A percentile compares a stretch with the other conserved stretches of the same genome.
phyloP scores from a whole-genome alignment of 768 basidiomycete genomes.

The Tricholoma furcatifolium region DNA sequence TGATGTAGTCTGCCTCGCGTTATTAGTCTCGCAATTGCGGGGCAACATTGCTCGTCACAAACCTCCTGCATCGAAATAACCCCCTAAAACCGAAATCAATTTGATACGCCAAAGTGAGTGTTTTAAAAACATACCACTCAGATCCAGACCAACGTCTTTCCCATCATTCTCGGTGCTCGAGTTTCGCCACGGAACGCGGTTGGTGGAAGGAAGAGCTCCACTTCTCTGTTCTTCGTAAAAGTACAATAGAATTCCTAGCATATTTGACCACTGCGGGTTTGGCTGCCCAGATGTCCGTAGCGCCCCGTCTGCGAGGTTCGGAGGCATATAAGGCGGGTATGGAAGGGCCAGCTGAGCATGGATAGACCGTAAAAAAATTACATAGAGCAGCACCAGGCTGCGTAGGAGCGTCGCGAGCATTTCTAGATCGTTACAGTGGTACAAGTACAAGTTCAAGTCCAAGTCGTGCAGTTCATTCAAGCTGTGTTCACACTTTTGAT shows the following conservation, averaged over 20 bases:
- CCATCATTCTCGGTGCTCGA: slow-evolving; percentile 79
- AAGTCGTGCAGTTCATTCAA: not conserved
- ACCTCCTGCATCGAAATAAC: slow-evolving; percentile 95
- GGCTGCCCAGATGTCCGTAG: slow-evolving; percentile 45
- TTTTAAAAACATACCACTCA: slow-evolving; percentile 49
- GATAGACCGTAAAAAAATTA: slow-evolving; percentile 22
- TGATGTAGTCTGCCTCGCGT: slow-evolving; percentile 69
- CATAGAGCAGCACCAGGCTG: slow-evolving; percentile 18
- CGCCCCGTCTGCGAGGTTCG: slow-evolving; percentile 55
- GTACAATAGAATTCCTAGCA: slow-evolving; percentile 79
- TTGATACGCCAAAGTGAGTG: not conserved
- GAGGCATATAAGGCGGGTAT: slow-evolving; percentile 62
- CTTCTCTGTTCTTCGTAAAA: slow-evolving; percentile 94
- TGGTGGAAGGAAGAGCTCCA: slow-evolving; percentile 63
- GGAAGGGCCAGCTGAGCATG: slow-evolving; percentile 64
- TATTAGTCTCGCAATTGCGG: slow-evolving; percentile 1
- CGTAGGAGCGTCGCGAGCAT: slow-evolving; percentile 21
- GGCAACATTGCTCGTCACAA: slow-evolving; percentile 16
- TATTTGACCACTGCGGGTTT: slow-evolving; percentile 78
- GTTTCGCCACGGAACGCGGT: slow-evolving; percentile 87
- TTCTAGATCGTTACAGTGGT: slow-evolving; percentile 2
- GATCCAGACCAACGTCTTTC: slow-evolving; percentile 65
- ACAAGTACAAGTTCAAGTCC: not conserved
- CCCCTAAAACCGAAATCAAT: slow-evolving; percentile 36
- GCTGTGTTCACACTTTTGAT: not conserved